Evolutionary conservation across 2,329 filamentous ascomycete species (phyloP).

Genomic region (Zopfia rhizophila): DNA sequence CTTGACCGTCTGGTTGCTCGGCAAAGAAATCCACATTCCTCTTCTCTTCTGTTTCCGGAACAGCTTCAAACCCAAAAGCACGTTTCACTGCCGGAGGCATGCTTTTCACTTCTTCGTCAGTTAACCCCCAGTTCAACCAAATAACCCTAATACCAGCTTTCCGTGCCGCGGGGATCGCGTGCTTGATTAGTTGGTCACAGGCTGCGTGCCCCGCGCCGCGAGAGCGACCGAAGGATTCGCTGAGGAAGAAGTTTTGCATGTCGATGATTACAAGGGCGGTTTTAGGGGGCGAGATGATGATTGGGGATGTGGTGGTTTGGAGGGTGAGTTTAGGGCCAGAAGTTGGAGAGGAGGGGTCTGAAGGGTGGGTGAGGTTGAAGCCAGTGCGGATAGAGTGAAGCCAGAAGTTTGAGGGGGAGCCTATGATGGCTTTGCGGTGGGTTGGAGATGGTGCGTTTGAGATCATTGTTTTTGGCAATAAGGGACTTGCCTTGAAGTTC

Average conservation of each 20-base stretch:
- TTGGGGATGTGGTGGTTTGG: slow-evolving; percentile 37
- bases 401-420: slow-evolving; percentile 57
- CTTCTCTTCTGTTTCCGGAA: slow-evolving; percentile 26
- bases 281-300: slow-evolving; percentile 47
- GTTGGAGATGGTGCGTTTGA: not conserved
- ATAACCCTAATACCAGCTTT: slow-evolving; percentile 52
- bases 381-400: slow-evolving; percentile 54
- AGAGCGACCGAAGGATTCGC: slow-evolving; percentile 32
- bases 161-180: slow-evolving; percentile 52
- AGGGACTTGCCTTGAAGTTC: too few species aligned
- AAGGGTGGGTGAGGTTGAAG: slow-evolving; percentile 60
- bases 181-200: slow-evolving; percentile 41
- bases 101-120: slow-evolving; percentile 44
- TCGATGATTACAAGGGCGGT: slow-evolving; percentile 55
- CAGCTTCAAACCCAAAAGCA: slow-evolving; percentile 47
- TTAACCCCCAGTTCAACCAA: slow-evolving; percentile 57
- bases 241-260: slow-evolving; percentile 59
- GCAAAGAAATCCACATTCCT: slow-evolving; percentile 12
- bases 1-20: slow-evolving; percentile 26
- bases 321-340: slow-evolving; percentile 26
- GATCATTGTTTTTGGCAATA: too few species aligned
- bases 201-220: slow-evolving; percentile 35
- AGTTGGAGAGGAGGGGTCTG: slow-evolving; percentile 35
- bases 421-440: slow-evolving; percentile 55
- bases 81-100: slow-evolving; percentile 53